phyloP scores from a whole-genome alignment of 352 stramenopile genomes.

The Phytophthora hybrid region DNA sequence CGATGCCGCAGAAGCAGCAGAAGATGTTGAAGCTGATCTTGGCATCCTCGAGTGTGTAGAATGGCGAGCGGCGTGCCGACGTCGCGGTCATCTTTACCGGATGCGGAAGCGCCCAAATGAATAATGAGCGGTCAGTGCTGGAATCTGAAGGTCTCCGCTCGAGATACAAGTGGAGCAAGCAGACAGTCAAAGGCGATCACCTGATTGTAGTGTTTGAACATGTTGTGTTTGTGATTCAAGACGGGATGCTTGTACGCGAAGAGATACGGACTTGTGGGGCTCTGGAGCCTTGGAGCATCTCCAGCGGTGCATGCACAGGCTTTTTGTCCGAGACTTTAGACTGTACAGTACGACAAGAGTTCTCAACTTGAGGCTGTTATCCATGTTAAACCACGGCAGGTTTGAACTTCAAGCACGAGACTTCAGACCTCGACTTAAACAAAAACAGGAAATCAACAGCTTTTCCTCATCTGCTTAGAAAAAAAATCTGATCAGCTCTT shows the following conservation, averaged over 20 bases:
- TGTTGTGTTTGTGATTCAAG: background rate
- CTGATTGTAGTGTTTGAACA: background rate
- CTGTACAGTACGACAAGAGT: background rate
- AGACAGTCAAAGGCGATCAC: background rate
- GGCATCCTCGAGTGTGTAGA: slow-evolving; percentile 62
- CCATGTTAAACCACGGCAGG: background rate
- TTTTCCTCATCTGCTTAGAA: background rate
- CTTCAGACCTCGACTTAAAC: background rate
- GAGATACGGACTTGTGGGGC: background rate
- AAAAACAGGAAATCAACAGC: background rate
- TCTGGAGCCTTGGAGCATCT: background rate
- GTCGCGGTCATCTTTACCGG: slow-evolving; percentile 19
- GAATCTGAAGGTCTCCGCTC: background rate
- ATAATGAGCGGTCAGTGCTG: slow-evolving; percentile 23
- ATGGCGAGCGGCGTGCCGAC: slow-evolving; percentile 16
- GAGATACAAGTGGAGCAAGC: background rate
- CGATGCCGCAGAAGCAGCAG: slow-evolving; percentile 75
- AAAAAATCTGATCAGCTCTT: background rate
- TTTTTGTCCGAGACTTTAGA: background rate
- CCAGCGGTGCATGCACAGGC: background rate
- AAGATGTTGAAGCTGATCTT: slow-evolving; percentile 73
- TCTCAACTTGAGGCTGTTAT: background rate
- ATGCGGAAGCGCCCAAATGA: slow-evolving; percentile 14
- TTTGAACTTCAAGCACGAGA: background rate
- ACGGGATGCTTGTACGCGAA: background rate